A percentile compares a stretch with the other conserved stretches of the same genome.
These are phyloP conservation scores for Lepidium africanum DNA, from an alignment of 345 rosid genomes.

Conservation along the genomic window DNA sequence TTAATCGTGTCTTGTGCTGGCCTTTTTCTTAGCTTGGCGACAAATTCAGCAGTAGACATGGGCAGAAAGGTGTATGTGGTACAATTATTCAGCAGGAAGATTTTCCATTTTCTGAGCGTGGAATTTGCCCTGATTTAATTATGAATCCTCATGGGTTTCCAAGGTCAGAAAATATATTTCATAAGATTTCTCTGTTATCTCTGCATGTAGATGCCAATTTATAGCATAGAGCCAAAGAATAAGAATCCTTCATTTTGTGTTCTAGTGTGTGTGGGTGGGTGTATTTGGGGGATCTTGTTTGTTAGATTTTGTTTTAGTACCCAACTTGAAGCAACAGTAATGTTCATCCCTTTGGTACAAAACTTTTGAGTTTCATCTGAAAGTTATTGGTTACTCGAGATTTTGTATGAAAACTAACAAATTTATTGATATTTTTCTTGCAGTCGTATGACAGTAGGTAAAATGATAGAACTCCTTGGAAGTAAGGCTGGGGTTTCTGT, in stretches of 20 bases:
- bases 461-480: constrained; percentile 97
- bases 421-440: constrained; percentile 8
- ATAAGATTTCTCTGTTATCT: neutral
- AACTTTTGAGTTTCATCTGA: neutral
- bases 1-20: neutral
- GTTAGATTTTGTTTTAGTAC: neutral
- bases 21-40: constrained; percentile 62
- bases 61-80: constrained; percentile 98
- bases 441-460: constrained; percentile 99
- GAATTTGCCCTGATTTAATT: constrained; percentile 92
- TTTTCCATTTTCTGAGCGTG: constrained; percentile 94
- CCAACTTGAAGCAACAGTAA: neutral
- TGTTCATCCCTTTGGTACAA: neutral
- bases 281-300: neutral
- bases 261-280: neutral
- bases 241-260: neutral
- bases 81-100: constrained; percentile 91
- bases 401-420: neutral
- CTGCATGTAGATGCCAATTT: neutral
- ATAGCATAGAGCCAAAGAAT: neutral
- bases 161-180: constrained; percentile 38
- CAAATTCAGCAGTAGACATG: constrained; percentile 97
- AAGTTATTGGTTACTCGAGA: neutral
- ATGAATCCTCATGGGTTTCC: constrained; percentile 99
- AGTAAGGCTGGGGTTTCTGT: constrained; percentile 89